These are phyloP conservation scores for Cladosporium halotolerans DNA, from an alignment of 2,329 filamentous ascomycete genomes.

Conservation along the genomic window DNA sequence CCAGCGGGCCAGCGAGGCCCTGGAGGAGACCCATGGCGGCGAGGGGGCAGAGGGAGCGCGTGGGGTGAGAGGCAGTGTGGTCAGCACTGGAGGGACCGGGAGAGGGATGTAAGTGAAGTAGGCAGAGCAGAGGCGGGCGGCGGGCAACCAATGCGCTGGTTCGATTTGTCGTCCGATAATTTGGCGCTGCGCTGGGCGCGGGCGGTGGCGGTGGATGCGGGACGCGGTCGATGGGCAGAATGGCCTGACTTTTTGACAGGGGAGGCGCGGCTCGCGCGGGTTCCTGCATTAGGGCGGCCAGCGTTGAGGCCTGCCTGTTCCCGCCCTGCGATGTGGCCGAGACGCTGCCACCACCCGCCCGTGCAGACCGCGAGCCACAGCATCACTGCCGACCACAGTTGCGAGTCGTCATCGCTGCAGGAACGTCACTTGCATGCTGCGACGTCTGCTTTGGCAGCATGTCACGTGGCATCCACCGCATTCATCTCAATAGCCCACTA, in stretches of 20 bases:
- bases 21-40: constrained; percentile 48
- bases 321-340: too few species aligned
- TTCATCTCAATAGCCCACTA: neutral
- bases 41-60: neutral
- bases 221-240: neutral
- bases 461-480: too few species aligned
- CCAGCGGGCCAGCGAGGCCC: constrained; percentile 43
- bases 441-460: too few species aligned
- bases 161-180: constrained; percentile 2
- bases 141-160: constrained; percentile 4
- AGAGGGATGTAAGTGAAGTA: constrained; percentile 1
- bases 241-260: neutral
- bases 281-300: constrained; percentile 1
- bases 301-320: neutral
- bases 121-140: neutral
- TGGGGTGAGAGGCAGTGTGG: neutral
- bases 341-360: too few species aligned
- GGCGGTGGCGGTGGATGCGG: neutral
- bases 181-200: neutral
- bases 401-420: too few species aligned
- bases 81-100: neutral
- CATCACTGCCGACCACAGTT: too few species aligned
- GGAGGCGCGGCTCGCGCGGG: neutral
- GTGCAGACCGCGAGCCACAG: too few species aligned
- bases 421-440: too few species aligned